Base-by-base conservation (phyloP, 192 early-diverging fungal species). In the Backusella sp. region DNA sequence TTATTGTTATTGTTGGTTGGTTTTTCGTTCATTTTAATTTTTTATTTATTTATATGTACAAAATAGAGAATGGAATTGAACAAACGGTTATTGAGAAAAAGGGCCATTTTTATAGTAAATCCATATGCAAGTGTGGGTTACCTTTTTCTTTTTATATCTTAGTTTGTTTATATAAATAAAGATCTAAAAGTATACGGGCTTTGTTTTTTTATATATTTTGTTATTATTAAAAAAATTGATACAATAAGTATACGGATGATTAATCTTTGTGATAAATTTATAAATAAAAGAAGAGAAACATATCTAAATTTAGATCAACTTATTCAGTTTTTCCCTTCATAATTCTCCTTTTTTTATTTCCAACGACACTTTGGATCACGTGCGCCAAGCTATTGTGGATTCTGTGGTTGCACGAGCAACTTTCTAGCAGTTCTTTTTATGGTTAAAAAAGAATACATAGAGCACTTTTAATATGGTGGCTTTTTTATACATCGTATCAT, bases 131-230 rank as follows among this genome's bases (percentile, higher is more conserved):
- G 26, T 28, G 56, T 0, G 26, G 9, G 3, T 62, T 62, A 62
- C 56, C 56, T 62, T 62, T 62, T 28, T n/a, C 23, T 62, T 62
- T 62, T 62, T 62, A 62, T 62, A 62, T 62, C 3, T 62, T 62
- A 62, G 23, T 62, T 62, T 62, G 23, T 62, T 62, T 62, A 62
- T 62, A 62, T 28, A 28, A 26, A 23, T 62, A 26, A 59, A 26
- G 23, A 28, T 59, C 46, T 49, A n/a, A 62, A 62, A 14, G 26
- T 3, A 62, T 26, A 62, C 3, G 56, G 56, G 56, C 56, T 62
- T 6, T 14, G 56, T 62, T 23, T 62, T 26, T n/a, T 39, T 39
- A 32, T 39, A 39, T 39, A 39, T 39, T 17, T 44, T 44, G 15
- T 5, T 44, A 1, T 44, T 3, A 17, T 44, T 44, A 44, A 44